A percentile compares a stretch with the other conserved stretches of the same genome.
Evolutionary conservation across 331 rosid species (phyloP).

Genomic region (Acacia pycnantha): DNA sequence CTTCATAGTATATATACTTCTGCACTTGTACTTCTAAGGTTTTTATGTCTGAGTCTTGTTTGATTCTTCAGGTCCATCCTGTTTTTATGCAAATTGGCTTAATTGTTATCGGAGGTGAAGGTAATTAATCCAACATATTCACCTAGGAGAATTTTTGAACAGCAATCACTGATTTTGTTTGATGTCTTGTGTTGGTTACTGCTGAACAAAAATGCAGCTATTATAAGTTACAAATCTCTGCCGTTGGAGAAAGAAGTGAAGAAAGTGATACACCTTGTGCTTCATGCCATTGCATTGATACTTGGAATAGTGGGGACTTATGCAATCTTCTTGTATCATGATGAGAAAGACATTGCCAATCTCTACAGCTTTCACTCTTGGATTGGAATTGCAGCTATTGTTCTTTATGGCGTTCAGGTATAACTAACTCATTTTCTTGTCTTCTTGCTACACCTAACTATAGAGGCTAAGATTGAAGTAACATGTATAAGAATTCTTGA

Average conservation of each 20-base stretch:
- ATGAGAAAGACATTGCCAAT: slow-evolving; percentile 72
- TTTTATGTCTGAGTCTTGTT: neutral
- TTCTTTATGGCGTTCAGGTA: slow-evolving; percentile 85
- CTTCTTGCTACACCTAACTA: neutral
- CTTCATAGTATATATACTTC: neutral
- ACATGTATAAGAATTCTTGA: neutral
- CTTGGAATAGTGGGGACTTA: slow-evolving; percentile 69
- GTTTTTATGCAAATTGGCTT: slow-evolving; percentile 71
- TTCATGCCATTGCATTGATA: slow-evolving; percentile 63
- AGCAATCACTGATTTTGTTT: neutral
- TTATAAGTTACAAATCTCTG: slow-evolving; percentile 70
- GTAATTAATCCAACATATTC: slow-evolving; percentile 37
- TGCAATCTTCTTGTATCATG: slow-evolving; percentile 75
- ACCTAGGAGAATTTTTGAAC: neutral
- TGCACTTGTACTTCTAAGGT: neutral
- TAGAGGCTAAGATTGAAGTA: neutral
- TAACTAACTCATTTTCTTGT: neutral
- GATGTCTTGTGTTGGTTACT: neutral
- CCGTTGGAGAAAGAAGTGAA: slow-evolving; percentile 68
- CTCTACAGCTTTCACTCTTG: slow-evolving; percentile 92
- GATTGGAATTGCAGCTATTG: slow-evolving; percentile 77
- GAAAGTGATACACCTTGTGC: slow-evolving; percentile 70
- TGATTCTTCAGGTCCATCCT: slow-evolving; percentile 71
- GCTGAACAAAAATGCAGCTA: slow-evolving; percentile 53
- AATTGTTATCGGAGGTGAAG: slow-evolving; percentile 83